Percentiles rank a stretch among this genome's conserved stretches.
phyloP scores from a whole-genome alignment of 495 filamentous ascomycete genomes.

The Aspergillus bertholletiae region DNA sequence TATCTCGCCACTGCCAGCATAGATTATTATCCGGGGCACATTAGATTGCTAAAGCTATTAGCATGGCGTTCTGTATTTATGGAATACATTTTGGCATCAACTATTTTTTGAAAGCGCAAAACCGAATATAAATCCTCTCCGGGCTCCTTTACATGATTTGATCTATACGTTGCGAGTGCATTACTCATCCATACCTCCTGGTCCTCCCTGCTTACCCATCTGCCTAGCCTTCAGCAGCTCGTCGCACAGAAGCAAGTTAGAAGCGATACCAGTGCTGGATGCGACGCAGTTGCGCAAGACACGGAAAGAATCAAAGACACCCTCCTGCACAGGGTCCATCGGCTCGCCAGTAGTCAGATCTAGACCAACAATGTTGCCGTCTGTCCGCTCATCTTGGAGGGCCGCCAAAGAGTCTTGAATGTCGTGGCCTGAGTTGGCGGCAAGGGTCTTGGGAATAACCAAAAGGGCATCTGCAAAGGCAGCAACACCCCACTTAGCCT shows the following conservation, averaged over 20 bases:
- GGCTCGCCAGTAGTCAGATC: conserved; percentile 82
- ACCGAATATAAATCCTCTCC: conserved; percentile 7
- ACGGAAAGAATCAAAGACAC: conserved; percentile 94
- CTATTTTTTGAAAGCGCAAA: conserved; percentile 11
- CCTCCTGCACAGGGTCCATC: conserved; percentile 92
- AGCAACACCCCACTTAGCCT: conserved; percentile 90
- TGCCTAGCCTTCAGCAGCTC: conserved; percentile 96
- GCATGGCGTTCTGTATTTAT: conserved; percentile 29
- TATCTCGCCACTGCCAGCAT: neutral
- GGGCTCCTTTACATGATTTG: conserved; percentile 25
- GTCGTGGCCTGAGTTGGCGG: conserved; percentile 93
- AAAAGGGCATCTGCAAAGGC: conserved; percentile 93
- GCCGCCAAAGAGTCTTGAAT: conserved; percentile 86
- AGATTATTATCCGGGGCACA: neutral
- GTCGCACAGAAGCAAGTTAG: conserved; percentile 92
- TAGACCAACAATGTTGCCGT: conserved; percentile 84
- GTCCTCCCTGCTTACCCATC: conserved; percentile 60
- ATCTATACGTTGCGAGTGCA: conserved; percentile 23
- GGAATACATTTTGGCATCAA: conserved; percentile 15
- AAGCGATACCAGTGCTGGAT: conserved; percentile 90
- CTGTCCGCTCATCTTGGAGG: conserved; percentile 78
- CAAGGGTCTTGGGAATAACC: conserved; percentile 94
- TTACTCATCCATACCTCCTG: conserved; percentile 47
- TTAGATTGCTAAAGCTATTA: conserved; percentile 2
- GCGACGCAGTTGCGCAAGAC: conserved; percentile 91